phyloP scores from a whole-genome alignment of 805 yeast genomes.

The Deakozyma indianensis region DNA sequence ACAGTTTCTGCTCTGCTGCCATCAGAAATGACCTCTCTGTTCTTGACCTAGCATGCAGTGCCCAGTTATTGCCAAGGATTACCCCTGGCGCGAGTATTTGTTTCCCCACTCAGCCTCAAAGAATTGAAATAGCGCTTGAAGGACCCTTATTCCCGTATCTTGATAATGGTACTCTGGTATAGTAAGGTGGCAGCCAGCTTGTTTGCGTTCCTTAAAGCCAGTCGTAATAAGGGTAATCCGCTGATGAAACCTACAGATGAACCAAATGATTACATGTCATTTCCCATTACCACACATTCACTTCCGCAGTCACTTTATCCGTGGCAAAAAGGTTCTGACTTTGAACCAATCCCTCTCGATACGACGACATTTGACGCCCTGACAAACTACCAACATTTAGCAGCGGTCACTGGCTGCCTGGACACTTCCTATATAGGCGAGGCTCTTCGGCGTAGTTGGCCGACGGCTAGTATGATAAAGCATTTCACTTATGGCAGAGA shows the following conservation, averaged over 20 bases:
- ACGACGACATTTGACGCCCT: not conserved
- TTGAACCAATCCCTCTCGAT: not conserved
- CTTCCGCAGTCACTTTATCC: not conserved
- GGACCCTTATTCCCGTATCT: too few species aligned
- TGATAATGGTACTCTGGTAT: too few species aligned
- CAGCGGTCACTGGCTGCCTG: not conserved
- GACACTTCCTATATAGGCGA: not conserved
- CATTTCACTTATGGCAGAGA: not conserved
- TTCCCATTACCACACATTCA: not conserved
- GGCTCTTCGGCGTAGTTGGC: not conserved
- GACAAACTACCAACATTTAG: not conserved
- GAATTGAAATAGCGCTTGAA: too few species aligned
- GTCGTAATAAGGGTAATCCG: slow-evolving; percentile 3
- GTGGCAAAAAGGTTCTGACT: not conserved
- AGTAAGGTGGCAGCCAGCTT: not conserved
- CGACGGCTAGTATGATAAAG: not conserved
- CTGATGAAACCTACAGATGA: not conserved
- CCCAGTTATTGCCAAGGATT: too few species aligned
- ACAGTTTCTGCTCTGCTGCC: too few species aligned
- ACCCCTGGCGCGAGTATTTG: too few species aligned
- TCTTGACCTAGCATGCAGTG: too few species aligned
- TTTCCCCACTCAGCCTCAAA: too few species aligned
- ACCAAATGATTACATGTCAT: not conserved
- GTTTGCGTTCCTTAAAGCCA: slow-evolving; percentile 1
- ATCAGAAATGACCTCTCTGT: too few species aligned